phyloP scores from a whole-genome alignment of 2,329 filamentous ascomycete genomes.

The Akanthomyces muscarius region DNA sequence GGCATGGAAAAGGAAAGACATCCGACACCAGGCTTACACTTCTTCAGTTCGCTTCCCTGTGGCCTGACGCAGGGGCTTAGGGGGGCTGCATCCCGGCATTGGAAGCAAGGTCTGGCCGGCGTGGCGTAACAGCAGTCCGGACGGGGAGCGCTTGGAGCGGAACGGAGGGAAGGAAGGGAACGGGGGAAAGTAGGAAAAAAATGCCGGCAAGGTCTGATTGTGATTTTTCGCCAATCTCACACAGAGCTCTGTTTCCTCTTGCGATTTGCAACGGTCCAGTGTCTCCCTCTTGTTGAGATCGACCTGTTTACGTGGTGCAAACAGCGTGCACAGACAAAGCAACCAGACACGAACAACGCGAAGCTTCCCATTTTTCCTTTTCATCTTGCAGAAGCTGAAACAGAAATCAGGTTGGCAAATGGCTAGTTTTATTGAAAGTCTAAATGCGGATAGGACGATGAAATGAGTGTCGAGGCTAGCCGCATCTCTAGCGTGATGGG shows the following conservation, averaged over 20 bases:
- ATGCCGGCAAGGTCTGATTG: background rate
- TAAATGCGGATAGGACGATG: background rate
- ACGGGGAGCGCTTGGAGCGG: too few species aligned
- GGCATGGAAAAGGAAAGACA: background rate
- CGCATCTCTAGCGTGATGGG: background rate
- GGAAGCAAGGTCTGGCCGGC: background rate
- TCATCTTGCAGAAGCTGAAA: too few species aligned
- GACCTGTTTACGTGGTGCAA: background rate
- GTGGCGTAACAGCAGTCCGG: background rate
- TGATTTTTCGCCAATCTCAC: background rate
- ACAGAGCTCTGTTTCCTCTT: background rate
- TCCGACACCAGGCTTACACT: background rate
- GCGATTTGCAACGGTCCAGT: background rate
- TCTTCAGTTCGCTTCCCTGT: background rate
- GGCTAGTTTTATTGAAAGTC: too few species aligned
- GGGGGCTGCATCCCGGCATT: conserved; percentile 5
- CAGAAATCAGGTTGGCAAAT: too few species aligned
- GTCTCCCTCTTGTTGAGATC: background rate
- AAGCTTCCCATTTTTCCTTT: too few species aligned
- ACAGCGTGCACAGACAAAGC: too few species aligned
- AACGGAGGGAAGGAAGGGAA: too few species aligned
- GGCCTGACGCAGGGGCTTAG: conserved; percentile 14
- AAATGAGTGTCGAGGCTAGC: background rate
- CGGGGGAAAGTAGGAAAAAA: background rate
- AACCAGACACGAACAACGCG: too few species aligned